Percentiles rank a stretch among this genome's conserved stretches.
These are phyloP conservation scores for Corynascus novoguineensis DNA, from an alignment of 495 filamentous ascomycete species.

Conservation along the genomic window DNA sequence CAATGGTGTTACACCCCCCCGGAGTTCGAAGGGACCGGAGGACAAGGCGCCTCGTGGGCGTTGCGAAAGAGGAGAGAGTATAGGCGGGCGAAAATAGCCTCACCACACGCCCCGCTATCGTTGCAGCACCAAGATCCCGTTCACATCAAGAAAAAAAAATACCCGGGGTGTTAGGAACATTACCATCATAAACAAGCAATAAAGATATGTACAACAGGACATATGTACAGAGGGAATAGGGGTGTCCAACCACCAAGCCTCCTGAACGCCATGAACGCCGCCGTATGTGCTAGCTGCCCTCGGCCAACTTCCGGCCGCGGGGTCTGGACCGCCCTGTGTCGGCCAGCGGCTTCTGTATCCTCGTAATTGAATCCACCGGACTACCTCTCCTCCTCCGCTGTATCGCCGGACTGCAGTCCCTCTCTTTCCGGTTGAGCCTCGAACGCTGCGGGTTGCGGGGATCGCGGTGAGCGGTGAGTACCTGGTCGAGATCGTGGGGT, in stretches of 20 bases:
- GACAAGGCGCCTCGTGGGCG: no score
- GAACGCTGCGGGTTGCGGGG: conserved; percentile 16
- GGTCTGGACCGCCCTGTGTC: conserved; percentile 32
- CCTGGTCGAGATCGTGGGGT: conserved; percentile 18
- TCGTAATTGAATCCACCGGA: conserved; percentile 31
- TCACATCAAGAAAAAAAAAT: background rate
- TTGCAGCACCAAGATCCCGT: conserved; percentile 4
- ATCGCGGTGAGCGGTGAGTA: conserved; percentile 20
- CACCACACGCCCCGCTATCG: background rate
- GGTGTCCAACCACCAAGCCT: conserved; percentile 19
- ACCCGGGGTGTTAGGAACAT: background rate
- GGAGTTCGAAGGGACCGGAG: no score
- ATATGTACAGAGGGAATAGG: conserved; percentile 32
- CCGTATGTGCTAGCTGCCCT: conserved; percentile 17
- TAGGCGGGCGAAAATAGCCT: no score
- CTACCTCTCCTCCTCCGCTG: conserved; percentile 26
- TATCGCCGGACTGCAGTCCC: conserved; percentile 26
- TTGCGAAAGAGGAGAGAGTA: no score
- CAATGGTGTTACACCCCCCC: no score
- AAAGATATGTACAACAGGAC: conserved; percentile 27
- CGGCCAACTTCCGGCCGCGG: conserved; percentile 29
- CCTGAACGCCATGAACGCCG: conserved; percentile 23
- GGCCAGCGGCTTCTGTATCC: conserved; percentile 37
- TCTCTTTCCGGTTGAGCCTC: conserved; percentile 17
- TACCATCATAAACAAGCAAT: conserved; percentile 15